phyloP scores from a whole-genome alignment of 2,329 filamentous ascomycete species.

The Leptographium procerum region DNA sequence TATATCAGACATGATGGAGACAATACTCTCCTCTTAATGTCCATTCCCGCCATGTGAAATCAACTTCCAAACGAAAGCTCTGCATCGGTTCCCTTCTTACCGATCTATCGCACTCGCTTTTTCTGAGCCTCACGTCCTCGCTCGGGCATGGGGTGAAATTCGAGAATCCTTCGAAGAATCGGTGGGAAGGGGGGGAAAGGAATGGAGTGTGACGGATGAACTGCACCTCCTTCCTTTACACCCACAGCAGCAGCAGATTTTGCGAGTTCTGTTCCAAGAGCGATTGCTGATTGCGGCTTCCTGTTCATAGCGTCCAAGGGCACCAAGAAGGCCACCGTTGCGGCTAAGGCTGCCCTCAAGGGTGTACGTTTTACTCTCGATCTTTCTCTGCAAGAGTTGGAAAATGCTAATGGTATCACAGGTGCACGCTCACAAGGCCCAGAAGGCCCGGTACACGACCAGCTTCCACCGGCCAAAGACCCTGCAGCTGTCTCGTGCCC shows the following conservation, averaged over 20 bases:
- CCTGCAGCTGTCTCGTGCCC: constrained; percentile 75
- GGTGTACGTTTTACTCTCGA: constrained; percentile 60
- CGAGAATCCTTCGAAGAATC: not conserved
- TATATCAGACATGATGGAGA: constrained; percentile 10
- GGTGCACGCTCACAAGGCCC: constrained; percentile 64
- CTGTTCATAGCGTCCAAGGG: constrained; percentile 46
- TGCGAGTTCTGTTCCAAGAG: constrained; percentile 59
- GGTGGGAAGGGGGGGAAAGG: not conserved
- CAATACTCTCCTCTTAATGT: not conserved
- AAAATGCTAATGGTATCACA: constrained; percentile 14
- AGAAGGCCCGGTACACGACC: constrained; percentile 84
- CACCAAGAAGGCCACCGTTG: constrained; percentile 80
- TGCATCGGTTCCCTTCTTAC: constrained; percentile 1
- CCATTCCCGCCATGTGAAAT: constrained; percentile 3
- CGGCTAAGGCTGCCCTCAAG: constrained; percentile 92
- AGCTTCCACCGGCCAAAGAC: constrained; percentile 98
- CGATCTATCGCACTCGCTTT: not conserved
- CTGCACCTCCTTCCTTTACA: constrained; percentile 6
- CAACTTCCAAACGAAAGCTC: constrained; percentile 1
- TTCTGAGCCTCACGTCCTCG: not conserved
- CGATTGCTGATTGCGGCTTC: constrained; percentile 58
- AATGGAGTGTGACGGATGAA: not conserved
- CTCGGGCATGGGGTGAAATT: not conserved
- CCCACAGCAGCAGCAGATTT: constrained; percentile 60
- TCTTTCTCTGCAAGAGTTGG: not conserved